Percentiles rank a stretch among this genome's conserved stretches.
These are phyloP conservation scores for Epichloe gansuensis DNA, from an alignment of 2,329 filamentous ascomycete species.

Conservation along the genomic window DNA sequence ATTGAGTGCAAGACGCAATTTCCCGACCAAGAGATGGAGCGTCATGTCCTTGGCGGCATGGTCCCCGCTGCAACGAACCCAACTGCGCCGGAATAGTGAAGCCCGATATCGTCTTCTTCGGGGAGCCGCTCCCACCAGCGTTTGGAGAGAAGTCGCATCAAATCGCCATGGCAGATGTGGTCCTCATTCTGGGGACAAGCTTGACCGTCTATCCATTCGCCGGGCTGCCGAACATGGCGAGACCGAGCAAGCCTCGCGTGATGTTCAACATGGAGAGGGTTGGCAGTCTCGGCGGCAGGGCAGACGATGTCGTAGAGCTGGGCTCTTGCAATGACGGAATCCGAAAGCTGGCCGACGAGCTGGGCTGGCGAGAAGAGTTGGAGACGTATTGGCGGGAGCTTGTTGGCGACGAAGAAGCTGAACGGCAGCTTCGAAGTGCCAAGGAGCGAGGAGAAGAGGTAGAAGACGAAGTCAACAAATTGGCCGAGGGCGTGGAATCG, in stretches of 20 bases:
- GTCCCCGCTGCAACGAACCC: constrained; percentile 52
- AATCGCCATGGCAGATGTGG: constrained; percentile 55
- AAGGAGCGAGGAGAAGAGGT: constrained; percentile 21
- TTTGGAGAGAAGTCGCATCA: constrained; percentile 29
- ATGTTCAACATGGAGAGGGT: constrained; percentile 82
- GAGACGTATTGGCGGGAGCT: constrained; percentile 61
- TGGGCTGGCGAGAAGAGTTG: constrained; percentile 80
- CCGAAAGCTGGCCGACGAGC: constrained; percentile 59
- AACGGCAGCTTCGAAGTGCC: constrained; percentile 28
- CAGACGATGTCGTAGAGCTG: constrained; percentile 76
- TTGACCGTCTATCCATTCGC: constrained; percentile 84
- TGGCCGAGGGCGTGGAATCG: constrained; percentile 24
- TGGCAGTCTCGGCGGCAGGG: constrained; percentile 60
- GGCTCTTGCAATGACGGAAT: constrained; percentile 79
- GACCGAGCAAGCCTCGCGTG: constrained; percentile 55
- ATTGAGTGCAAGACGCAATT: constrained; percentile 72
- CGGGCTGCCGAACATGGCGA: constrained; percentile 55
- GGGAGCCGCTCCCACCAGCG: constrained; percentile 46
- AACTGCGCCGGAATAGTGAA: constrained; percentile 73
- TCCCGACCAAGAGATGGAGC: constrained; percentile 61
- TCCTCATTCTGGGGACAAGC: constrained; percentile 82
- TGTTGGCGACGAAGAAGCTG: constrained; percentile 48
- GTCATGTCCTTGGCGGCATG: constrained; percentile 50
- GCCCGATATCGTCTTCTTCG: constrained; percentile 92
- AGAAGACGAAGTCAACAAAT: constrained; percentile 32